A percentile compares a stretch with the other conserved stretches of the same genome.
Conservation (phyloP, 2,329 filamentous ascomycete species). For the Dactylella cylindrospora region DNA sequence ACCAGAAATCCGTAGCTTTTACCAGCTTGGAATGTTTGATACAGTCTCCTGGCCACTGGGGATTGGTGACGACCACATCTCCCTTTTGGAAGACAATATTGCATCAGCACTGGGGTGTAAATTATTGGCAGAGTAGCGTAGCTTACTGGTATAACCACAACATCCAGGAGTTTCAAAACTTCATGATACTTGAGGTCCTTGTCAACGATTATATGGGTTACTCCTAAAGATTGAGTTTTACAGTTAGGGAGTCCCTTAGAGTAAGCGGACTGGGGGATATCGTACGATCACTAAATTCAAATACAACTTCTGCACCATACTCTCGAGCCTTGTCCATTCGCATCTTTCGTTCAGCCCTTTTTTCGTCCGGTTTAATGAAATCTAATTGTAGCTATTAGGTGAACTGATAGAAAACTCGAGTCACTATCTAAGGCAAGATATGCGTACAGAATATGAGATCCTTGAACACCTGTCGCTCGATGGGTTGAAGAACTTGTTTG, state of each 20-base stretch:
- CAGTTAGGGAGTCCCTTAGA: no score
- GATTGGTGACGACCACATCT: constrained; percentile 64
- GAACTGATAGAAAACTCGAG: neutral
- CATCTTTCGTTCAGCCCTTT: constrained; percentile 65
- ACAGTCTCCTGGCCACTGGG: constrained; percentile 70
- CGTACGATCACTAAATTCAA: constrained; percentile 56
- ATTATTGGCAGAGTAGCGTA: no score
- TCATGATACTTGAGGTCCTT: constrained; percentile 65
- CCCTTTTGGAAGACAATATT: no score
- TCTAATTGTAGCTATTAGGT: constrained; percentile 20
- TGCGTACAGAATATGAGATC: constrained; percentile 44
- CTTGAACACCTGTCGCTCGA: constrained; percentile 42
- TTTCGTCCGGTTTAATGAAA: constrained; percentile 72
- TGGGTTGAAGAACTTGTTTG: constrained; percentile 14
- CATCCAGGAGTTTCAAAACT: constrained; percentile 61
- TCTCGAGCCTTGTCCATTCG: constrained; percentile 75
- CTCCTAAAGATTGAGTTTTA: no score
- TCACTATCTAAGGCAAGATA: neutral
- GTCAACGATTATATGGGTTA: constrained; percentile 82
- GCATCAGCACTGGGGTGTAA: constrained; percentile 44
- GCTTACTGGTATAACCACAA: constrained; percentile 57
- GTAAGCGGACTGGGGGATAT: no score
- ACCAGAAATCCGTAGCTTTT: constrained; percentile 62
- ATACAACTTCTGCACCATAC: constrained; percentile 72
- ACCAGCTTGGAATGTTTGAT: constrained; percentile 62